These are phyloP conservation scores for Colletotrichum tanaceti DNA, from an alignment of 2,329 filamentous ascomycete species.

Conservation along the genomic window DNA sequence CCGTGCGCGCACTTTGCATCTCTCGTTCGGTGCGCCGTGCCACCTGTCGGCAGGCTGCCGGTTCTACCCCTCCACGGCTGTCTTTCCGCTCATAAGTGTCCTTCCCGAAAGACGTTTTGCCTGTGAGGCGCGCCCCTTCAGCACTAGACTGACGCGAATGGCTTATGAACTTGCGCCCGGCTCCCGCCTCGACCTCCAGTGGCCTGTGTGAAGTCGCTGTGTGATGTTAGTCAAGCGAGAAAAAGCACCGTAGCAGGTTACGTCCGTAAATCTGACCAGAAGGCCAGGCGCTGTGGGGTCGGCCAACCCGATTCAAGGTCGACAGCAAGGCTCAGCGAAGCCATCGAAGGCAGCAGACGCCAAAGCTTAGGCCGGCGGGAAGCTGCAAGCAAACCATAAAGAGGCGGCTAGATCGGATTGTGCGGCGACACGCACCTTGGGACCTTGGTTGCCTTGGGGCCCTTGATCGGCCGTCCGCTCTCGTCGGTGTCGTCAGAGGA, in stretches of 20 bases:
- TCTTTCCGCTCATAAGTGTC: background rate
- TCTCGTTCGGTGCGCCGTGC: conserved; percentile 32
- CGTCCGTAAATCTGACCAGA: background rate
- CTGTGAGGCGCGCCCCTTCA: background rate
- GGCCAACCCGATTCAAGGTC: conserved; percentile 14
- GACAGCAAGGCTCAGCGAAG: conserved; percentile 14
- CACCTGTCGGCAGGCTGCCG: conserved; percentile 38
- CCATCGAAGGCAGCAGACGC: background rate
- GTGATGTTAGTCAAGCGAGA: background rate
- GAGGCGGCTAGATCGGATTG: conserved; percentile 11
- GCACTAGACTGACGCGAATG: conserved; percentile 13
- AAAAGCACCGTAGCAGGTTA: background rate
- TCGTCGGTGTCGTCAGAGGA: conserved; percentile 19
- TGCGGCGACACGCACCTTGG: conserved; percentile 5
- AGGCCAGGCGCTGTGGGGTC: background rate
- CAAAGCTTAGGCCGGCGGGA: background rate
- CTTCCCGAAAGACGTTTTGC: background rate
- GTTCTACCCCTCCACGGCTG: conserved; percentile 20
- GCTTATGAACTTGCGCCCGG: conserved; percentile 1
- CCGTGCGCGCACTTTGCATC: background rate
- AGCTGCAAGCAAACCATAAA: conserved; percentile 11
- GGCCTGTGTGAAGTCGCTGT: conserved; percentile 13
- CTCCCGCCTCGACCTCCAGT: conserved; percentile 25
- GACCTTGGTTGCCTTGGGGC: background rate
- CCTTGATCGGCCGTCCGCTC: conserved; percentile 11